Base-by-base conservation (phyloP, 2,329 filamentous ascomycete species). In the Alternaria angustiovoidea region DNA sequence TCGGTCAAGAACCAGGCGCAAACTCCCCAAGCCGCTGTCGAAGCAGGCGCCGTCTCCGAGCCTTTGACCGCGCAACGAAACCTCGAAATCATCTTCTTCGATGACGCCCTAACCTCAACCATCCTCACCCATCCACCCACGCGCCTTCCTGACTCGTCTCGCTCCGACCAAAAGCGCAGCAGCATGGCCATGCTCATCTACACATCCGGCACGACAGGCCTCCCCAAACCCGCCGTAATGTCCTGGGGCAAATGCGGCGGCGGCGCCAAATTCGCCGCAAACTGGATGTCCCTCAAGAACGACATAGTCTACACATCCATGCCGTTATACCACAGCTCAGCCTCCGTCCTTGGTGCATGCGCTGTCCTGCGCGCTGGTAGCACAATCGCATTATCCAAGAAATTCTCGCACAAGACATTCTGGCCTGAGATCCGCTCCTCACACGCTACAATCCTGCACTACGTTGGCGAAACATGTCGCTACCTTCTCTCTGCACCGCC, bases 381-480 rank as follows among this genome's bases (percentile, higher is more conserved):
- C 39, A 72, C 75, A n/a, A 68, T 77, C 20, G 66, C 64, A 41
- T 48, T 77, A 7, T 67, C 68, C 18, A 64, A 67, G 38, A 73
- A 71, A 28, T 79, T 80, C 67, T 72, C 67, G 30, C 75, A 78
- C 62, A 76, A 73, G 26, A 78, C 71, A 2, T 79, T 80, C 66
- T 80, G 78, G 78, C 74, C 75, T 7, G 77, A 79, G 36, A 66
- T 79, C 22, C 65, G 70, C 32, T 62, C 67, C 24, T 72, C 67
- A n/a, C 71, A 76, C 53, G 75, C 78, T 12, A 78, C 77, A 32
- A 69, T 78, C 41, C 68, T 80, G 36, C 76, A 79, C 34, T 80
- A 80, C 61, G 78, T 80, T 7, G 78, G 78, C 51, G 78, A 80
- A 59, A 76, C 76, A 7, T 79, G 75, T 56, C 71, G 77, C 22